Evolutionary conservation across 257 asterid genomes (phyloP).

Genomic region (Eustoma russellianum): DNA sequence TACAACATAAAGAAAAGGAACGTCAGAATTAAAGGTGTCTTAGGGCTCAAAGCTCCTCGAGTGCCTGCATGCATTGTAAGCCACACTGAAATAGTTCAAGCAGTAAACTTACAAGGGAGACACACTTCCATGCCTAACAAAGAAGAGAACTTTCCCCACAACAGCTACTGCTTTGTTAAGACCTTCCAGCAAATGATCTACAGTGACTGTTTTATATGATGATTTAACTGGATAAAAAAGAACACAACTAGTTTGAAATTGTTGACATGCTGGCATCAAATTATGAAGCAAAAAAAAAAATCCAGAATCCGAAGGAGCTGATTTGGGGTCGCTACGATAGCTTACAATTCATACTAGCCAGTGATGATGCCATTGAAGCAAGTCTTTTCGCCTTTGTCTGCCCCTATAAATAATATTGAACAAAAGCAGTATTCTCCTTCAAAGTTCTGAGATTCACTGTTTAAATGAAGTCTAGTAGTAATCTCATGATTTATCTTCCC

Average conservation of each 20-base stretch:
- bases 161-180: slow-evolving; percentile 71
- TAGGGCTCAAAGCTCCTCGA: too few species aligned
- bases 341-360: slow-evolving; percentile 58
- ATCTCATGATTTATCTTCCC: too few species aligned
- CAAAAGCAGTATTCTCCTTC: neutral
- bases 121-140: slow-evolving; percentile 47
- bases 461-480: too few species aligned
- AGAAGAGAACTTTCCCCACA: slow-evolving; percentile 60
- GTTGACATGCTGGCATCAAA: slow-evolving; percentile 8
- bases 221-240: slow-evolving; percentile 42
- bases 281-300: slow-evolving; percentile 5
- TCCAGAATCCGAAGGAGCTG: neutral
- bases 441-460: neutral
- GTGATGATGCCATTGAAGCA: slow-evolving; percentile 63
- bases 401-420: slow-evolving; percentile 39
- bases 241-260: slow-evolving; percentile 12
- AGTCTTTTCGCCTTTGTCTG: slow-evolving; percentile 66
- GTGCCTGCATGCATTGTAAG: neutral
- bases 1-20: neutral
- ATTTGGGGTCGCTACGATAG: slow-evolving; percentile 3
- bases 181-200: slow-evolving; percentile 65
- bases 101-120: slow-evolving; percentile 66
- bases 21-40: neutral
- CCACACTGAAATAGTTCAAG: neutral
- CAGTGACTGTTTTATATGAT: slow-evolving; percentile 47